phyloP scores from a whole-genome alignment of 108 stramenopile species.

The Fragilaria radians region DNA sequence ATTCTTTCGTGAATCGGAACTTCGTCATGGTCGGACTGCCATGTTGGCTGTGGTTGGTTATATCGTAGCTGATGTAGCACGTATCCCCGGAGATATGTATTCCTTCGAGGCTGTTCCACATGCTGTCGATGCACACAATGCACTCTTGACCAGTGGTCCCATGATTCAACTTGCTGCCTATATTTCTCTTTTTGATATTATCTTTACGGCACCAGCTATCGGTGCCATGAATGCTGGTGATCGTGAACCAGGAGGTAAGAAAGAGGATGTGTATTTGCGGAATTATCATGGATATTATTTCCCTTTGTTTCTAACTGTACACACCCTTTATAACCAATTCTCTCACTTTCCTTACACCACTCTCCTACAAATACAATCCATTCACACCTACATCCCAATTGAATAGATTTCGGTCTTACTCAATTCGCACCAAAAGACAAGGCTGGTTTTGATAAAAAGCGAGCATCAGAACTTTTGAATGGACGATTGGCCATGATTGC shows the following conservation, averaged over 20 bases:
- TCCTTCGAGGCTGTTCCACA: slow-evolving; percentile 77
- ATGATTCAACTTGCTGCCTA: slow-evolving; percentile 73
- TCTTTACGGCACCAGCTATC: slow-evolving; percentile 43
- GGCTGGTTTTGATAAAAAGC: slow-evolving; percentile 18
- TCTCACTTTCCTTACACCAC: no score
- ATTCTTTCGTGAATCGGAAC: slow-evolving; percentile 88
- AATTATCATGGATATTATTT: no score
- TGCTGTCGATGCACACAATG: slow-evolving; percentile 68
- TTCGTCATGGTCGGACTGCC: slow-evolving; percentile 83
- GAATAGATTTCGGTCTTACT: slow-evolving; percentile 20
- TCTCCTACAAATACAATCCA: no score
- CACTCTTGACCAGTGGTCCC: slow-evolving; percentile 44
- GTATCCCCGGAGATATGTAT: slow-evolving; percentile 81
- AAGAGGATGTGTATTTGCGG: no score
- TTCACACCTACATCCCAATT: no score
- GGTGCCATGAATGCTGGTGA: slow-evolving; percentile 68
- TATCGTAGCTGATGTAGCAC: slow-evolving; percentile 77
- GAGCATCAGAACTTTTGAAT: slow-evolving; percentile 54
- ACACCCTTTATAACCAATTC: no score
- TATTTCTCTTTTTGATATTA: slow-evolving; percentile 61
- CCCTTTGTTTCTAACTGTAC: no score
- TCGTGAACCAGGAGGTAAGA: slow-evolving; percentile 62
- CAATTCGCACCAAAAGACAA: slow-evolving; percentile 16
- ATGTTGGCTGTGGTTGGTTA: slow-evolving; percentile 86
- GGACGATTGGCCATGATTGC: slow-evolving; percentile 93